These are phyloP conservation scores for Cercophora newfieldiana DNA, from an alignment of 495 filamentous ascomycete genomes.

Conservation along the genomic window DNA sequence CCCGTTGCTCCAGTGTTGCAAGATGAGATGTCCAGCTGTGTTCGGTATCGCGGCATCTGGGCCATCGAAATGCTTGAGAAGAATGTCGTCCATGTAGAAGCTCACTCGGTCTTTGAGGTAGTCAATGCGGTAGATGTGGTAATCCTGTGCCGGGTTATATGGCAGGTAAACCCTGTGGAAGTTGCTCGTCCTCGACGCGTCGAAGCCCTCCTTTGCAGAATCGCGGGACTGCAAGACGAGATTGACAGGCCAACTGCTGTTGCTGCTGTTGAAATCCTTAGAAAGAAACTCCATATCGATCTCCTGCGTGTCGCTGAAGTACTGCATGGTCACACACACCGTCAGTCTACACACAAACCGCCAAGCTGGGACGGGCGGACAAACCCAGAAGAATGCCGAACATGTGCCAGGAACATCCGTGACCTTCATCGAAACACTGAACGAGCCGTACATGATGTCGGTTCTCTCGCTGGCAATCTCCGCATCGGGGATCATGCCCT, in stretches of 20 bases:
- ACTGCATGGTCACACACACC: conserved; percentile 42
- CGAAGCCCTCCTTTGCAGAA: conserved; percentile 53
- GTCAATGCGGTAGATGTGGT: conserved; percentile 79
- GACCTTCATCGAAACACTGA: conserved; percentile 64
- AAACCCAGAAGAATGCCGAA: conserved; percentile 76
- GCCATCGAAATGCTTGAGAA: conserved; percentile 55
- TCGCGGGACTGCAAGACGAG: conserved; percentile 68
- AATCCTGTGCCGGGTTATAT: conserved; percentile 59
- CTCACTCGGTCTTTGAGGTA: conserved; percentile 59
- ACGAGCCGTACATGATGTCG: conserved; percentile 67
- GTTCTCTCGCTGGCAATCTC: conserved; percentile 58
- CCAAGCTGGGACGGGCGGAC: conserved; percentile 17
- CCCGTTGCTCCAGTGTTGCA: conserved; percentile 80
- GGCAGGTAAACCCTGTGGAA: conserved; percentile 57
- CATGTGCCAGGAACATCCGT: conserved; percentile 63
- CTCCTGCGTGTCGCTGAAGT: conserved; percentile 74
- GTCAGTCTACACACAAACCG: neutral
- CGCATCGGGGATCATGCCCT: conserved; percentile 57
- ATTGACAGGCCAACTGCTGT: conserved; percentile 59
- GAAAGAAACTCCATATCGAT: conserved; percentile 79
- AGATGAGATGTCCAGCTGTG: conserved; percentile 59
- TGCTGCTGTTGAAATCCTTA: conserved; percentile 51
- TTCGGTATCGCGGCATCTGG: conserved; percentile 50
- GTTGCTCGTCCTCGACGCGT: conserved; percentile 55
- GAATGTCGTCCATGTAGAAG: conserved; percentile 64